Conservation (phyloP, 73 alveolate genomes). For the Blepharisma stoltei region DNA sequence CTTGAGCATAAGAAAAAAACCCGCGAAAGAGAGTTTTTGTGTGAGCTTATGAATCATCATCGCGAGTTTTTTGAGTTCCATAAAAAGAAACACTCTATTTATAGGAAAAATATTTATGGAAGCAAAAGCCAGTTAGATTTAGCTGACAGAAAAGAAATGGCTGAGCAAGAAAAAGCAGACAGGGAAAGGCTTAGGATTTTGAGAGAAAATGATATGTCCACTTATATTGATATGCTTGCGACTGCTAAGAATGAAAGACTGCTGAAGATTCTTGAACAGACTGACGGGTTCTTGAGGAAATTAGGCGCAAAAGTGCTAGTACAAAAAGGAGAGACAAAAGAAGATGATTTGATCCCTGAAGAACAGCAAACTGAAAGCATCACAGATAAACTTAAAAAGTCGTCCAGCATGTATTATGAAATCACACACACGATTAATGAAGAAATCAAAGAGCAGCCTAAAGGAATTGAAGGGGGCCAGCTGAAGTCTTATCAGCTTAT, state of each 20-base stretch:
- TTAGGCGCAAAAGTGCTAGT: constrained; percentile 92
- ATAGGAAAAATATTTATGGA: constrained; percentile 79
- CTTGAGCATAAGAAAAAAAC: constrained; percentile 26
- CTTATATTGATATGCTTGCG: constrained; percentile 74
- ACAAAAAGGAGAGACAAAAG: constrained; percentile 74
- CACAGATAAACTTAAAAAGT: constrained; percentile 46
- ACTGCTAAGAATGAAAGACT: constrained; percentile 92
- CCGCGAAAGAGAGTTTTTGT: constrained; percentile 86
- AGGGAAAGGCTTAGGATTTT: constrained; percentile 82
- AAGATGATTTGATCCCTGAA: constrained; percentile 43
- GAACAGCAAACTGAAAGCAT: constrained; percentile 46
- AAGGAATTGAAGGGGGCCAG: constrained; percentile 84
- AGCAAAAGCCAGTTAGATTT: constrained; percentile 80
- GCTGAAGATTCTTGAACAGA: constrained; percentile 87
- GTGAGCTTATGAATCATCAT: constrained; percentile 75
- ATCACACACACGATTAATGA: constrained; percentile 93
- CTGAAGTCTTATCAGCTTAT: constrained; percentile 73
- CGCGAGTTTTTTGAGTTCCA: constrained; percentile 83
- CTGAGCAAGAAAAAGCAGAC: constrained; percentile 69
- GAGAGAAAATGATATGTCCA: constrained; percentile 90
- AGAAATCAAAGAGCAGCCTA: constrained; percentile 81
- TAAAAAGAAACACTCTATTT: constrained; percentile 70
- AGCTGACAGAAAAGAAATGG: constrained; percentile 74
- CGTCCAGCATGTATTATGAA: constrained; percentile 81
- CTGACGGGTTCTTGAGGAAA: constrained; percentile 87